Evolutionary conservation across 352 stramenopile genomes (phyloP), one percentile per base, ranked within the genome.

Genomic region (Chrysophaeum taylorii): DNA sequence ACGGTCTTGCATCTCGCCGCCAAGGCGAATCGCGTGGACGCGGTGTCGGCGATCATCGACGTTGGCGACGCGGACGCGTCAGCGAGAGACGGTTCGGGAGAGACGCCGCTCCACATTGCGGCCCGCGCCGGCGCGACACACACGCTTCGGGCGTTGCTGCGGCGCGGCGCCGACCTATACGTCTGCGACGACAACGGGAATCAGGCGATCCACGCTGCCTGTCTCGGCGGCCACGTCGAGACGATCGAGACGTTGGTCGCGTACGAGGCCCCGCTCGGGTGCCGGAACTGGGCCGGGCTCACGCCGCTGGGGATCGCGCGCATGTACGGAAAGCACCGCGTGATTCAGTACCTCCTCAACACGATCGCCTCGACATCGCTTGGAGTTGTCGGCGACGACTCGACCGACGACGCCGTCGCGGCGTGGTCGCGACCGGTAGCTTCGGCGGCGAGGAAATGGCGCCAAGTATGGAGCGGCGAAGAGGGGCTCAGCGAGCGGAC

Each of bases 261-360:
- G 16, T 66, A 66, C 36, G 57, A 66, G 1, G 35, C 57, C 16
- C 57, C 57, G 16, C 31, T 66, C 14, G 57, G 33, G 33, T 66
- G 57, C 57, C 57, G 57, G 33, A 66, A 66, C 57, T 66, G 57
- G 57, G 57, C 9, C 16, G 57, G 57, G 9, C 31, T 66, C 12
- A 66, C 57, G 35, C 57, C 57, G 16, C 41, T 66, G 33, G 57
- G 57, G 12, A n/a, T 66, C 12, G 57, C 57, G 31, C 57, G 57
- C 33, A 45, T 66, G 57, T 45, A 35, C 57, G 57, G 33, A 2
- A 31, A 25, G 33, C 9, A 9, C 33, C 33, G 1, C 31, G 57
- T 43, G 12, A 9, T n/a, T 18, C 7, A 9, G 21, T 66, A 33
- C 35, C 35, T 66, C 14, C 12, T 33, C 33, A 18, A 45, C 1